Conservation (phyloP, 78 protist genomes). For the Planoprotostelium fungivorum region DNA sequence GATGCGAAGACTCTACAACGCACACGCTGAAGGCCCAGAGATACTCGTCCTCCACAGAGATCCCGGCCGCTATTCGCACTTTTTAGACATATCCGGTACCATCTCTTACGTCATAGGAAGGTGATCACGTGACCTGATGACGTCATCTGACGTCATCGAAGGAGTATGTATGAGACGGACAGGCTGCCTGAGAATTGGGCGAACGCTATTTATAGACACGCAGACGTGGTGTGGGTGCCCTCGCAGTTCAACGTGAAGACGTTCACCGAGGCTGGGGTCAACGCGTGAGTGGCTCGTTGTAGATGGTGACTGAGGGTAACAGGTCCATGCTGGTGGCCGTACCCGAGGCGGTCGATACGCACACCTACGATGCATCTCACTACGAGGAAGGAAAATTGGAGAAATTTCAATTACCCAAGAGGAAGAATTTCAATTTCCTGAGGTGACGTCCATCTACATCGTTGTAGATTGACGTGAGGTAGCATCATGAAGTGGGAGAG, state of each 20-base stretch:
- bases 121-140: neutral
- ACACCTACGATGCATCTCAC: slow-evolving; percentile 1
- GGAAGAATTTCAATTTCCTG: neutral
- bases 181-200: slow-evolving; percentile 22
- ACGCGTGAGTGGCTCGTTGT: neutral
- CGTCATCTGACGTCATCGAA: slow-evolving; percentile 14
- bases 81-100: neutral
- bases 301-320: neutral
- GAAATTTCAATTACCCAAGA: neutral
- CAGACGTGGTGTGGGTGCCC: slow-evolving; percentile 46
- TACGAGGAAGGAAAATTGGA: neutral
- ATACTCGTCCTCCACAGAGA: slow-evolving; percentile 15
- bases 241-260: neutral
- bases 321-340: neutral
- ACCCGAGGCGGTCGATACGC: slow-evolving; percentile 36
- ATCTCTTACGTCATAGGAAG: neutral
- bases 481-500: slow-evolving; percentile 49
- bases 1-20: neutral
- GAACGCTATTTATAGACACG: slow-evolving; percentile 2
- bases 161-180: slow-evolving; percentile 44
- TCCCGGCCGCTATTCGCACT: slow-evolving; percentile 25
- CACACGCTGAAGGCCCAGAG: neutral
- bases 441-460: neutral
- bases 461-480: neutral
- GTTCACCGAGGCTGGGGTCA: slow-evolving; percentile 36